These are phyloP conservation scores for Begonia fuchsioides DNA, from an alignment of 306 rosid species.

Conservation along the genomic window DNA sequence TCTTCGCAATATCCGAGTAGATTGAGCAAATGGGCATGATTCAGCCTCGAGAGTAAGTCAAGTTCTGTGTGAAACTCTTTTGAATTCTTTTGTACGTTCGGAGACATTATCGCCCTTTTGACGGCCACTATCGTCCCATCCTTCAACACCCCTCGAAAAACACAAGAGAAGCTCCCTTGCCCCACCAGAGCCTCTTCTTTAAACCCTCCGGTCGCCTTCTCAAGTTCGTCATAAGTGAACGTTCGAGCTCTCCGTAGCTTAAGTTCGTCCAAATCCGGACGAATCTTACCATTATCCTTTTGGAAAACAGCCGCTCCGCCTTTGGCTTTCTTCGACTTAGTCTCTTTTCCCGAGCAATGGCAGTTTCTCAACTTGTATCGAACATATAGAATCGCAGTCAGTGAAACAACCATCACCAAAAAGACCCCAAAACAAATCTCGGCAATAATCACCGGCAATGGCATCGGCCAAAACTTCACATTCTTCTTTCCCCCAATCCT, in stretches of 20 bases:
- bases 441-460: slow-evolving; percentile 46
- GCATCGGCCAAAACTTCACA: slow-evolving; percentile 55
- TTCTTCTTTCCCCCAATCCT: slow-evolving; percentile 20
- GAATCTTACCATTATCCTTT: slow-evolving; percentile 35
- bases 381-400: slow-evolving; percentile 58
- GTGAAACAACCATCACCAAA: slow-evolving; percentile 42
- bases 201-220: slow-evolving; percentile 58
- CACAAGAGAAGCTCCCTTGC: slow-evolving; percentile 85
- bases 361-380: slow-evolving; percentile 51
- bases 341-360: slow-evolving; percentile 28
- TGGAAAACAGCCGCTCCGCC: slow-evolving; percentile 27
- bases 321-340: slow-evolving; percentile 27
- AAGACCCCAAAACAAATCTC: slow-evolving; percentile 63
- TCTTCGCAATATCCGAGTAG: slow-evolving; percentile 85
- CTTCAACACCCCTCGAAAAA: slow-evolving; percentile 61
- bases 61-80: slow-evolving; percentile 85
- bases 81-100: slow-evolving; percentile 64
- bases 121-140: slow-evolving; percentile 83
- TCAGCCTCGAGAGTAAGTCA: slow-evolving; percentile 65
- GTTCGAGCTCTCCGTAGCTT: slow-evolving; percentile 62
- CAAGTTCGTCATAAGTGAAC: slow-evolving; percentile 74
- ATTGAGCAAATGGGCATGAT: slow-evolving; percentile 83
- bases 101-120: slow-evolving; percentile 65
- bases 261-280: slow-evolving; percentile 61
- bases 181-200: slow-evolving; percentile 72